phyloP scores from a whole-genome alignment of 257 asterid species.

The Lavandula angustifolia region DNA sequence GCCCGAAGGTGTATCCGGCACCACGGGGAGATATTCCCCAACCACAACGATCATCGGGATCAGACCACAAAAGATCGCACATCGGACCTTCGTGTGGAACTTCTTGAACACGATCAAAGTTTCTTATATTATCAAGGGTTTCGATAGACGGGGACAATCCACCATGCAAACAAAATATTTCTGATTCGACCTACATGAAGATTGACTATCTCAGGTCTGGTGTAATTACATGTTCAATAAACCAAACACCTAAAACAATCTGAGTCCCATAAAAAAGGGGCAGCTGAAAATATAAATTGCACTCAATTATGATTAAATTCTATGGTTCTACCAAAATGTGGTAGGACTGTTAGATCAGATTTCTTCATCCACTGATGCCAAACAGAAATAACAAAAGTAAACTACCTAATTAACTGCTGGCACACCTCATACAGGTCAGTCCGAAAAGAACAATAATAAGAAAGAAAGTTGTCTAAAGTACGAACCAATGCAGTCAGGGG shows the following conservation, averaged over 20 bases:
- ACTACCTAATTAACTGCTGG: slow-evolving; percentile 5
- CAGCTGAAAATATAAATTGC: slow-evolving; percentile 2
- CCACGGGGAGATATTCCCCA: slow-evolving; percentile 99
- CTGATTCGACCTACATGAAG: slow-evolving; percentile 82
- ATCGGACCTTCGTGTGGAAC: slow-evolving; percentile 99
- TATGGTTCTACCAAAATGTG: slow-evolving; percentile 3
- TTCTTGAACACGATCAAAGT: slow-evolving; percentile 98
- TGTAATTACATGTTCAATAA: not conserved
- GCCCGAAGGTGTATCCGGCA: slow-evolving; percentile 98
- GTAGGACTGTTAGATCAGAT: not conserved
- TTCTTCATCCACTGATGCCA: slow-evolving; percentile 11
- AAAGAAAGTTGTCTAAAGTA: slow-evolving; percentile 22
- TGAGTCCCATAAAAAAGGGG: not conserved
- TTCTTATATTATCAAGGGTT: slow-evolving; percentile 89
- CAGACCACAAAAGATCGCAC: slow-evolving; percentile 98
- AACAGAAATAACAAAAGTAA: slow-evolving; percentile 5
- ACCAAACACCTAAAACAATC: not conserved
- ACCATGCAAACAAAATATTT: slow-evolving; percentile 92
- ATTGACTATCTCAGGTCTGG: slow-evolving; percentile 15
- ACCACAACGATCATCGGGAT: slow-evolving; percentile 98
- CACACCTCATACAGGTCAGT: slow-evolving; percentile 1
- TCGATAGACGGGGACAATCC: slow-evolving; percentile 93
- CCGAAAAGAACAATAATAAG: slow-evolving; percentile 16
- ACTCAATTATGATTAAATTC: not conserved
- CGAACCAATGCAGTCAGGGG: slow-evolving; percentile 94